phyloP scores from a whole-genome alignment of 805 yeast species.

The Soucietia sequanensis region DNA sequence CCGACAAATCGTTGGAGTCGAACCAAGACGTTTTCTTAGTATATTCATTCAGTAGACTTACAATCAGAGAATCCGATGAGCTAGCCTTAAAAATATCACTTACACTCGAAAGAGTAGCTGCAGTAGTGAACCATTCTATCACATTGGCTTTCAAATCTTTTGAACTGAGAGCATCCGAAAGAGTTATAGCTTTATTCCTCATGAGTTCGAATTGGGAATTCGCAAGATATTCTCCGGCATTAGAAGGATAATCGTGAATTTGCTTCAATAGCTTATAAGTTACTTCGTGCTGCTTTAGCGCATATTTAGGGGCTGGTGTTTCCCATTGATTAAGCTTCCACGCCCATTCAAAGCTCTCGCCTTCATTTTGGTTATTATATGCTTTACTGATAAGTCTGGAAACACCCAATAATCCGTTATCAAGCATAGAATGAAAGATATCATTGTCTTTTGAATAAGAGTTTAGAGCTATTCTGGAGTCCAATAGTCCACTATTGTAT shows the following conservation, averaged over 20 bases:
- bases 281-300: conserved; percentile 41
- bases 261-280: conserved; percentile 54
- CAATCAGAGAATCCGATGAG: conserved; percentile 7
- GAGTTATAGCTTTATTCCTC: conserved; percentile 7
- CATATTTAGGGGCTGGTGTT: conserved; percentile 46
- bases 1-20: conserved; percentile 26
- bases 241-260: conserved; percentile 35
- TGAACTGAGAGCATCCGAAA: conserved; percentile 9
- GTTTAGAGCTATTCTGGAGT: conserved; percentile 32
- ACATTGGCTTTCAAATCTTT: conserved; percentile 14
- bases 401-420: conserved; percentile 57
- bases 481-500: conserved; percentile 58
- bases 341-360: conserved; percentile 54
- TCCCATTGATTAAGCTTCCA: conserved; percentile 85
- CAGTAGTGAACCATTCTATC: conserved; percentile 20
- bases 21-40: conserved; percentile 35
- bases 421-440: conserved; percentile 39
- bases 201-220: conserved; percentile 17
- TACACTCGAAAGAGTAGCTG: conserved; percentile 26
- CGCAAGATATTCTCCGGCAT: conserved; percentile 14
- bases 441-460: conserved; percentile 2
- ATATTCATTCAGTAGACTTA: conserved; percentile 10
- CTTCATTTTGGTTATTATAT: conserved; percentile 6
- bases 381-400: conserved; percentile 44
- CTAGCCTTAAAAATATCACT: conserved; percentile 10